Percentiles rank a stretch among this genome's conserved stretches.
Conservation (phyloP, 495 filamentous ascomycete species). For the Penicillium waksmanii region DNA sequence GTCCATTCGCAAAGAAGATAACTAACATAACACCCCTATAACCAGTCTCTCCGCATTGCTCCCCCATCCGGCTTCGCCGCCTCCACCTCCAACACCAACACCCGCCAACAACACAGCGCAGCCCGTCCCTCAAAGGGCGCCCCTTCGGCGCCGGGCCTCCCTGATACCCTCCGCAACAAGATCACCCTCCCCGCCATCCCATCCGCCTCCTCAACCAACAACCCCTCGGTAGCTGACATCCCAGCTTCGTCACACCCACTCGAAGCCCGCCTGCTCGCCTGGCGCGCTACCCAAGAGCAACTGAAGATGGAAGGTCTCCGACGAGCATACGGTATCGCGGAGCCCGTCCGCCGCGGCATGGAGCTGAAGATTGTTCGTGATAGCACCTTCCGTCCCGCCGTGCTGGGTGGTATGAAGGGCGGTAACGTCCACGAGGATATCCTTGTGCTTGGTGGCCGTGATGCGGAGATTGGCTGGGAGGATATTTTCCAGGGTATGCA, state of each 20-base stretch:
- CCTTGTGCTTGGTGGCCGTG: slow-evolving; percentile 67
- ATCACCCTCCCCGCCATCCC: slow-evolving; percentile 57
- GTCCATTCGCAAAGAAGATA: not conserved
- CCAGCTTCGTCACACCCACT: slow-evolving; percentile 80
- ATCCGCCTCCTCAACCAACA: slow-evolving; percentile 49
- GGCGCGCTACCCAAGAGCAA: slow-evolving; percentile 81
- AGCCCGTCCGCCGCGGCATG: slow-evolving; percentile 93
- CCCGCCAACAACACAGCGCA: slow-evolving; percentile 41
- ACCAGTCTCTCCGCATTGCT: slow-evolving; percentile 85
- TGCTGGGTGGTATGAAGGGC: slow-evolving; percentile 44
- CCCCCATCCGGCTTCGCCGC: slow-evolving; percentile 64
- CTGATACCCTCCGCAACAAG: slow-evolving; percentile 86
- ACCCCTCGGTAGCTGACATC: slow-evolving; percentile 33
- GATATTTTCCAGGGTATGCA: slow-evolving; percentile 72
- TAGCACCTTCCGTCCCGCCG: slow-evolving; percentile 55
- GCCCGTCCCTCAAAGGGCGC: slow-evolving; percentile 60
- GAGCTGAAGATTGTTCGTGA: slow-evolving; percentile 81
- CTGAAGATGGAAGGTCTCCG: slow-evolving; percentile 87
- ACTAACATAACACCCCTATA: slow-evolving; percentile 22
- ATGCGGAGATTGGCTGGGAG: slow-evolving; percentile 81
- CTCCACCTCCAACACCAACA: slow-evolving; percentile 60
- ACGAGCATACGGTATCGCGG: slow-evolving; percentile 87
- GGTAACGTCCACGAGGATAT: slow-evolving; percentile 76
- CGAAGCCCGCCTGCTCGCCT: slow-evolving; percentile 81
- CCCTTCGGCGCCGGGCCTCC: slow-evolving; percentile 87